Base-by-base conservation (phyloP, 257 asterid species). In the Przewalskia tangutica region DNA sequence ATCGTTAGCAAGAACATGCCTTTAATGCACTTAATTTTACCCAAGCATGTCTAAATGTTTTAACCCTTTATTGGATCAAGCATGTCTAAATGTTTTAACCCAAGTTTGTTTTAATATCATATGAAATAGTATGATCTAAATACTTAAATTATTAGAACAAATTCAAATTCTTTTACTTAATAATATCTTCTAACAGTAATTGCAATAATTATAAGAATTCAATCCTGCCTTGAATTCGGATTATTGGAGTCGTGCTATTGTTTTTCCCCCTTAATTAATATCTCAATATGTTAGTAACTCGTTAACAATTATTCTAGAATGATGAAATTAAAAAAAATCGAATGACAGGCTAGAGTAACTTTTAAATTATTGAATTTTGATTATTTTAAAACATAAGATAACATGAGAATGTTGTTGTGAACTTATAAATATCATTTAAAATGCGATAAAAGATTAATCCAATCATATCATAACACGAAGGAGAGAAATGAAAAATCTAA, bases 321-420 rank as follows among this genome's bases (percentile, higher is more conserved):
- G 64, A 18, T 58, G 64, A n/a, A 58, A 73, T 73, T 16, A 67
- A 68, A 1, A 1, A 27, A 71, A 20, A 18, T 70, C 40, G 23
- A 20, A 46, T 73, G 60, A 73, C 60, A 48, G 48, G 44, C 23
- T 23, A 18, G 79, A 12, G 20, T 48, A 42, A 44, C 13, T 73
- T 73, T 23, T 48, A 20, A 73, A 48, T 27, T 23, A 48, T 20
- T 75, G 4, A 23, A 20, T 50, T 50, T 50, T 0, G 8, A 75
- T 75, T 75, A 75, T 50, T 50, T 75, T 50, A 75, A 68, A n/a
- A 7, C 13, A 20, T 75, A 20, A 13, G 50, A 50, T 75, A 62
- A 50, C 79, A 75, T 75, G 79, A 75, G 79, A 50, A 75, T 75
- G 14, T 75, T 73, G 62, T 50, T 75, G 44, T 75, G 62, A 50